Evolutionary conservation across 306 rosid genomes (phyloP).

Genomic region (Quillaja saponaria): DNA sequence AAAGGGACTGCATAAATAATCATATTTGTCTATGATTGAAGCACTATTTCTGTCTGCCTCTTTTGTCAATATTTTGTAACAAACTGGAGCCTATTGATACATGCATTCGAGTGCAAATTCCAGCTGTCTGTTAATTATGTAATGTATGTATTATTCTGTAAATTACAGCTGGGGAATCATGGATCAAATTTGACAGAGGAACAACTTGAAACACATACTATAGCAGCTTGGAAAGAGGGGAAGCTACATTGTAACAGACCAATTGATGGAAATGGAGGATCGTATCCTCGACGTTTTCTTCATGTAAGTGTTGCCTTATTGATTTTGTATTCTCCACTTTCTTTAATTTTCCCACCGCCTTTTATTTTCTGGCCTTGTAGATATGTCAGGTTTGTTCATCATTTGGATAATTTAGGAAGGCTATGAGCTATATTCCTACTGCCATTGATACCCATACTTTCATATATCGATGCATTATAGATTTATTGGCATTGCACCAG

Average conservation of each 20-base stretch:
- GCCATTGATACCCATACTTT: too few relatives aligned
- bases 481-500: too few relatives aligned
- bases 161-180: constrained; percentile 75
- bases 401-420: not conserved
- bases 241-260: constrained; percentile 47
- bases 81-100: too few relatives aligned
- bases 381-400: constrained; percentile 15
- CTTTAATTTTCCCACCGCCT: too few relatives aligned
- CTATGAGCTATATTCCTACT: too few relatives aligned
- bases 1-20: too few relatives aligned
- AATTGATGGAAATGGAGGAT: constrained; percentile 53
- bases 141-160: not conserved
- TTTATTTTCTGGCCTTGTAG: not conserved
- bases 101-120: too few relatives aligned
- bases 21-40: too few relatives aligned
- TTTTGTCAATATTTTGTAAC: too few relatives aligned
- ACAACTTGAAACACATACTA: constrained; percentile 83
- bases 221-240: constrained; percentile 86
- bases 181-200: constrained; percentile 83
- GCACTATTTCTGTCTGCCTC: too few relatives aligned
- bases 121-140: not conserved
- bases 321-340: constrained; percentile 20
- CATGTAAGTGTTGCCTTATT: constrained; percentile 55
- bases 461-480: too few relatives aligned
- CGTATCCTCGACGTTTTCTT: constrained; percentile 45